Evolutionary conservation across 306 rosid species (phyloP), one percentile per base, ranked within the genome.

Genomic region (Mimosa pudica): DNA sequence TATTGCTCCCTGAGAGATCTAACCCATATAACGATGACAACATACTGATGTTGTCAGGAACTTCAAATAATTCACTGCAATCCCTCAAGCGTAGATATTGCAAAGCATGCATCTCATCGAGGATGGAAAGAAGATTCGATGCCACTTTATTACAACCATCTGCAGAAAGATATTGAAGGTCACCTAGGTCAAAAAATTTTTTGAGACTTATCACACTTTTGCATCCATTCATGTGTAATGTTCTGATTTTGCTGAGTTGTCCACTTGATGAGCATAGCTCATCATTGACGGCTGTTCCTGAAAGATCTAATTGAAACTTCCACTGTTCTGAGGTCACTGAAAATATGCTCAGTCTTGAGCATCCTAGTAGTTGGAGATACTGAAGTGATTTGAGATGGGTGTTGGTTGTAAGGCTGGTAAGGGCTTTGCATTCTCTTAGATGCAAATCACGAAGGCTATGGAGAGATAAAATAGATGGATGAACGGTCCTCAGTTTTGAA

Each of bases 321-420:
- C 17, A 0, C 4, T 33, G 6, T 5, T 63, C 45, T 33, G 69
- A 4, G 1, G 69, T 63, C 4, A 63, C 10, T 32, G 69, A 33
- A 13, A 63, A 63, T 33, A 32, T 8, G 0, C 1, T 63, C 10
- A 63, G 8, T 12, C 69, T 63, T 63, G 69, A 63, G 69, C 69
- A 63, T 11, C 10, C 45, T 0, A 0, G 0, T 6, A 63, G 18
- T 1, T 1, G 0, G 10, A 63, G 44, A 4, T 4, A 0, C 0
- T 3, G 0, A 1, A 33, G 69, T 4, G 69, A 63, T 24, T 13
- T 63, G 16, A 63, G 18, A 63, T 32, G 69, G 44, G 4, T 6
- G 13, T 32, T 2, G 18, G 45, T 63, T 13, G n/a, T 33, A 33
- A 63, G 69, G 18, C 69, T 63, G 69, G 69, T 63, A 63, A 63